Base-by-base conservation (phyloP, 345 rosid genomes). In the Boechera stricta region DNA sequence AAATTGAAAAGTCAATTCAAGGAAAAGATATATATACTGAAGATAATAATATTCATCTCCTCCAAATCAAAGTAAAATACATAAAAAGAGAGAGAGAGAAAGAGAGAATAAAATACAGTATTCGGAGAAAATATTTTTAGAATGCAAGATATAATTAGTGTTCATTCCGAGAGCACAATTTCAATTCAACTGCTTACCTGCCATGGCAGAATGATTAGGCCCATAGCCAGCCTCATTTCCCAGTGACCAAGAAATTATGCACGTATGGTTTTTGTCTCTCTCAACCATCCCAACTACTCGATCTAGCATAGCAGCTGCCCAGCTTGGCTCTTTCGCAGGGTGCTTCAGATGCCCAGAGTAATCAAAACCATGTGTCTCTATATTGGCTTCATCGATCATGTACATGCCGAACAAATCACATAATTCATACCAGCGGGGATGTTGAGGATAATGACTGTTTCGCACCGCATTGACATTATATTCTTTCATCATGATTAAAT, bases 321-420 rank as follows among this genome's bases (percentile, higher is more conserved):
- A 95, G 81, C 89, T 88, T 45, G 85, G 86, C 76, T 95, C 99
- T 62, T 78, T 61, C 29, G 98, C 79, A 75, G 98, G 99, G 85
- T 90, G 97, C 88, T 90, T 95, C 80, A 91, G 84, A 86, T 89
- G 96, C 73, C 80, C 79, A 69, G 83, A 87, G 59, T 80, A 82
- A 87, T 81, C 69, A 80, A 95, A 95, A 67, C 98, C 99, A 79
- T 95, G 99, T 70, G 99, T 95, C 89, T 95, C 99, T 58, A 95
- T 89, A 83, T 95, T 95, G 77, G 99, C 98, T 84, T 95, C 99
- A 83, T 95, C 99, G 64, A 92, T 88, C 98, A 95, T 92, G 86
- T 95, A 95, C 91, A 95, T 79, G 71, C 99, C 98, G 70, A 95
- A 91, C 80, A 92, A 84, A 85, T 95, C 92, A 69, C 99, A 95